A percentile compares a stretch with the other conserved stretches of the same genome.
phyloP scores from a whole-genome alignment of 2,329 filamentous ascomycete species.

The Diplodia intermedia region DNA sequence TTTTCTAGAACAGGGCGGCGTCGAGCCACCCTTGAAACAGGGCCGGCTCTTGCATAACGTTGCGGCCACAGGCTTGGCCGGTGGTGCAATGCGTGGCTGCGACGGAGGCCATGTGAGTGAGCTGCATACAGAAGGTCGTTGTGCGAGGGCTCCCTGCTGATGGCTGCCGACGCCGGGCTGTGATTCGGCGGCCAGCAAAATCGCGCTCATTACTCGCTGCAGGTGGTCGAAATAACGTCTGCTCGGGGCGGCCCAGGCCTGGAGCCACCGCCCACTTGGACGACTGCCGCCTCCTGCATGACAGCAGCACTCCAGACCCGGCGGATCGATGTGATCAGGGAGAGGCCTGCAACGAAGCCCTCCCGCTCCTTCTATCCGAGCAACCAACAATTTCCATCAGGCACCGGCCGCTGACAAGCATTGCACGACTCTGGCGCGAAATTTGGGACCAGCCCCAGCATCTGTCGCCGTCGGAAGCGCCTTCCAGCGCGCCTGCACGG shows the following conservation, averaged over 20 bases:
- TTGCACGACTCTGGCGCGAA: constrained; percentile 8
- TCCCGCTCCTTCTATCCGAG: constrained; percentile 30
- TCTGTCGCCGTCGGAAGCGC: background rate
- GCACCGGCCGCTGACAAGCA: constrained; percentile 1
- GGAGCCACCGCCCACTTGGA: constrained; percentile 29
- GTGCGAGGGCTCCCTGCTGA: constrained; percentile 26
- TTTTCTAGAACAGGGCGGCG: constrained; percentile 30
- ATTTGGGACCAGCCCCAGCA: constrained; percentile 10
- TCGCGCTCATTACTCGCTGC: constrained; percentile 30
- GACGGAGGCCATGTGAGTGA: constrained; percentile 32
- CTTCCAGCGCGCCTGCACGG: background rate
- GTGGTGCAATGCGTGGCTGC: constrained; percentile 28
- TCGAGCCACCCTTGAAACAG: constrained; percentile 25
- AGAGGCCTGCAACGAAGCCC: constrained; percentile 23
- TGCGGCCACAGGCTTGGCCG: constrained; percentile 14
- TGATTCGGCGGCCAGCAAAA: constrained; percentile 29
- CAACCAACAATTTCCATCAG: constrained; percentile 23
- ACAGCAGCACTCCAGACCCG: constrained; percentile 28
- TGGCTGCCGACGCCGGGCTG: constrained; percentile 6
- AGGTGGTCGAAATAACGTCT: constrained; percentile 33
- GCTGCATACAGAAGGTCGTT: constrained; percentile 32
- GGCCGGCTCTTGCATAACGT: constrained; percentile 30
- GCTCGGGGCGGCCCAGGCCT: constrained; percentile 33
- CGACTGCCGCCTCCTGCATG: constrained; percentile 20
- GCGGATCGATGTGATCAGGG: constrained; percentile 27